Evolutionary conservation across 176 grass and related monocot species (phyloP).

Genomic region (Triticum turgidum): DNA sequence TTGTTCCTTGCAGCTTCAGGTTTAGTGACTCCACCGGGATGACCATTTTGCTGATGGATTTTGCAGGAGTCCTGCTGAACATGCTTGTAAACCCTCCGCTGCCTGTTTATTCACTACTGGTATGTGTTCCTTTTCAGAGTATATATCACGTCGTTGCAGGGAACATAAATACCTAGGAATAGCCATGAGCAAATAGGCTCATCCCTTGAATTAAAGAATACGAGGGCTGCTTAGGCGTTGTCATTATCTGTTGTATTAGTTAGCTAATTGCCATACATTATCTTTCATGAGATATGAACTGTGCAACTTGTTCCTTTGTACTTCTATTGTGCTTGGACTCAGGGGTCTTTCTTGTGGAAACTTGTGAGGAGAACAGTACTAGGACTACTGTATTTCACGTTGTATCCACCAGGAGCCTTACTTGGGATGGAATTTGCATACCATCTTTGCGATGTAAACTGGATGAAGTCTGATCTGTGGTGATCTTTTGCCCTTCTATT

Average conservation of each 20-base stretch:
- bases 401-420: slow-evolving; percentile 42
- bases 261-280: slow-evolving; percentile 36
- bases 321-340: slow-evolving; percentile 46
- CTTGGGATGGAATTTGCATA: slow-evolving; percentile 31
- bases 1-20: slow-evolving; percentile 18
- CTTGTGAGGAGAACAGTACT: slow-evolving; percentile 42
- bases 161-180: slow-evolving; percentile 16
- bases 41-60: slow-evolving; percentile 24
- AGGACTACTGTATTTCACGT: slow-evolving; percentile 36
- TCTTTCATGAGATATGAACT: slow-evolving; percentile 30
- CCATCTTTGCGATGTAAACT: slow-evolving; percentile 46
- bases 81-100: slow-evolving; percentile 62
- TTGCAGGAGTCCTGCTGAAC: slow-evolving; percentile 74
- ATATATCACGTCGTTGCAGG: neutral
- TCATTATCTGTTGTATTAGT: slow-evolving; percentile 20
- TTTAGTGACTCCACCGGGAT: slow-evolving; percentile 12
- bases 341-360: slow-evolving; percentile 49
- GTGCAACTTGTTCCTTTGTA: slow-evolving; percentile 43
- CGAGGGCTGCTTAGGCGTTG: neutral
- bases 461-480: slow-evolving; percentile 40
- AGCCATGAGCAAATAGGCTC: neutral
- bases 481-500: slow-evolving; percentile 34
- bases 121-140: slow-evolving; percentile 42
- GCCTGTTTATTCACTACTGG: slow-evolving; percentile 69
- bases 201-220: slow-evolving; percentile 25